These are phyloP conservation scores for Hirsutella thompsonii DNA, from an alignment of 2,329 filamentous ascomycete genomes.

Conservation along the genomic window DNA sequence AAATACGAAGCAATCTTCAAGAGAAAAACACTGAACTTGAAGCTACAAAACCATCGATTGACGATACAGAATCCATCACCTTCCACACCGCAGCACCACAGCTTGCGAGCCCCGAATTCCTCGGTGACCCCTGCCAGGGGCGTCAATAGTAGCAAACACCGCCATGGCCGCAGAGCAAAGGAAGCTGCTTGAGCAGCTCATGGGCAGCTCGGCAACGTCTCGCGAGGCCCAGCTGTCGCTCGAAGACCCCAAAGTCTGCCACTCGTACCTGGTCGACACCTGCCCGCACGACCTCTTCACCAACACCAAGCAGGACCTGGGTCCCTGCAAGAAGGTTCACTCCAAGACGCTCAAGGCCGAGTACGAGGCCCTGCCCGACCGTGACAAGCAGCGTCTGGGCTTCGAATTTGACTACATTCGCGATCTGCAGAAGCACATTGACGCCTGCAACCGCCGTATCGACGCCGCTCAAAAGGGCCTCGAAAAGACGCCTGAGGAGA, in stretches of 20 bases:
- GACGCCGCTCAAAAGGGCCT: slow-evolving; percentile 78
- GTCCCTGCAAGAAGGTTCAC: slow-evolving; percentile 78
- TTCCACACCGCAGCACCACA: neutral
- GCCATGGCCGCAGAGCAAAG: slow-evolving; percentile 92
- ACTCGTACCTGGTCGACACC: slow-evolving; percentile 83
- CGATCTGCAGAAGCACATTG: slow-evolving; percentile 92
- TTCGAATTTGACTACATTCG: slow-evolving; percentile 97
- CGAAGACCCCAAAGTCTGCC: slow-evolving; percentile 86
- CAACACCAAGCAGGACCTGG: slow-evolving; percentile 96
- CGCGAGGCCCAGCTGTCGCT: slow-evolving; percentile 75
- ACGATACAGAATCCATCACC: too few species aligned
- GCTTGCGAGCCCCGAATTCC: neutral
- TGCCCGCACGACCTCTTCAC: slow-evolving; percentile 99
- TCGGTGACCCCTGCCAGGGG: neutral
- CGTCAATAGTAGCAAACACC: too few species aligned
- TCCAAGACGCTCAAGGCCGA: slow-evolving; percentile 79
- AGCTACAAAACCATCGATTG: too few species aligned
- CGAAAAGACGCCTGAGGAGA: slow-evolving; percentile 97
- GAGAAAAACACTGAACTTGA: too few species aligned
- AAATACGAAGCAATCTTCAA: too few species aligned
- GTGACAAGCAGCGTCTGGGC: slow-evolving; percentile 65
- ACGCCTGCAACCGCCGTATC: slow-evolving; percentile 90
- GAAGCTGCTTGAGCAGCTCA: slow-evolving; percentile 95
- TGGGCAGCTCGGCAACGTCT: slow-evolving; percentile 62
- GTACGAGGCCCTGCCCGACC: slow-evolving; percentile 61